Base-by-base conservation (phyloP, 129 eudicot genomes). In the Silybum marianum region DNA sequence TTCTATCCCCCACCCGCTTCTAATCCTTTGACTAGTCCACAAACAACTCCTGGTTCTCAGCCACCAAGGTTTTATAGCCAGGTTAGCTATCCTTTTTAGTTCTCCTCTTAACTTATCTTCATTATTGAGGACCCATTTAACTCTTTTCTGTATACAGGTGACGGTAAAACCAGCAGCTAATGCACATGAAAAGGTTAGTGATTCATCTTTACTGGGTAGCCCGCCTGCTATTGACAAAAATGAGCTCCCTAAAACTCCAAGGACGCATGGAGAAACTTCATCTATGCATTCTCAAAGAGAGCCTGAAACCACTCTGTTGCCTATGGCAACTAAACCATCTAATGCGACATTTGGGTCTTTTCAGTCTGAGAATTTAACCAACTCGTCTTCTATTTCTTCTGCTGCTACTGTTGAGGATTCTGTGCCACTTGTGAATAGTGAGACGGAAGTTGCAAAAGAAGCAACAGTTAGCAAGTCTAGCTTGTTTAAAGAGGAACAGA, bases 1-100 rank as follows among this genome's bases (percentile, higher is more conserved):
- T 76, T 84, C 24, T 83, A 73, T 21, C 23, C 51, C 48, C 67
- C 90, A 54, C 79, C 90, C 4, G 84, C 44, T 87, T 80, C 93
- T 62, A 81, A 84, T 54, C 92, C 90, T 4, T 32, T 86, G 44
- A 66, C 81, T 48, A 84, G 73, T 75, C 7, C 85, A 26, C 98
- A 88, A 58, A 72, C 77, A 48, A 77, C 82, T 72, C 68, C 91
- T n/a, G 71, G 81, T 82, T 69, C 90, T 32, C 97, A 90, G 86
- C 81, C 90, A 22, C 88, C 83, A 30, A 88, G 90, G 89, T 60
- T 76, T 75, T 71, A 85, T 83, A 90, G 82, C 80, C 94, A 85
- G 88, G 93, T 80, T 75, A 84, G 85, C 80, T 63, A 80, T 63
- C 42, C 16, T 81, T 60, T 18, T 22, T 68, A n/a, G 63, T 16